Base-by-base conservation (phyloP, 2,329 filamentous ascomycete genomes). In the Cytospora leucostoma region DNA sequence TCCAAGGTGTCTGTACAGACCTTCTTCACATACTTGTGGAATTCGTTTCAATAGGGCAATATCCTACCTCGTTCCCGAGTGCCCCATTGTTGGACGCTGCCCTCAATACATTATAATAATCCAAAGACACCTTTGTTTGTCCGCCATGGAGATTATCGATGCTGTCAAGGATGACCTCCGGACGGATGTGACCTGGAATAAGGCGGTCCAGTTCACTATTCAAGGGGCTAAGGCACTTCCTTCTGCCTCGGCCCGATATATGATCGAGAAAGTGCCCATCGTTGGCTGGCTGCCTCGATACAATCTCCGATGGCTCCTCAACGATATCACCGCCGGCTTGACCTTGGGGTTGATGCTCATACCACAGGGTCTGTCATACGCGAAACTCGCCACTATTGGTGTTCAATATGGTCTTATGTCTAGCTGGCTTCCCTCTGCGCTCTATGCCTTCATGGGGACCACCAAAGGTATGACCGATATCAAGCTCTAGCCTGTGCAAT, bases 211-310 rank as follows among this genome's bases (percentile, higher is more conserved):
- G 3, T 73, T 76, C 19, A 68, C 73, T 51, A 66, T 62, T 37
- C 65, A 66, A 7, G 70, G 72, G n/a, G 71, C 72, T 10, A 67
- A 65, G 37, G 73, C 72, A n/a, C 67, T 87, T 0, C 85, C 86
- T 0, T 79, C 80, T 3, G 82, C 80, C 10, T 75, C 84, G 1
- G 77, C 73, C 6, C 79, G 85, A 56, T 89, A 89, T 68, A 74
- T 84, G 7, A 65, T 81, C 38, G 84, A 86, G 65, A 89, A 88
- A 70, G 75, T 87, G 3, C 87, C 86, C 1, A 83, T 88, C 50
- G 74, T 85, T 10, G 80, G 84, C 56, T 89, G 87, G 87, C 76
- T 89, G 1, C 85, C 87, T 12, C 78, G 78, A 53, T 89, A 89
- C 72, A 79, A 85, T 19, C 80, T 78, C 6, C 75, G 80, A 78